Conservation (phyloP, 2,329 filamentous ascomycete genomes). For the Exutisphaerella laricina region DNA sequence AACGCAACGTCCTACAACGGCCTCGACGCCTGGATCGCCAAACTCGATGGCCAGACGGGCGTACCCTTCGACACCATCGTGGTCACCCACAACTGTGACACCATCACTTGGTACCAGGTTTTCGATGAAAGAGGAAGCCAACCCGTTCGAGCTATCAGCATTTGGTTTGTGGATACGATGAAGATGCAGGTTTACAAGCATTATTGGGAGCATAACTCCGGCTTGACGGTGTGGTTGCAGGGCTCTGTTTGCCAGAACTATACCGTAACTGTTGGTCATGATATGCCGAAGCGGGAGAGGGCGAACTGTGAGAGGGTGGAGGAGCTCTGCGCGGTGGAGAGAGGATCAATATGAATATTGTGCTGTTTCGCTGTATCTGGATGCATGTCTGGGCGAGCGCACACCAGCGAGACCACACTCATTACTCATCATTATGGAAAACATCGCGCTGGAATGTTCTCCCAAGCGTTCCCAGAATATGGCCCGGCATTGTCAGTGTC, state of each 20-base stretch:
- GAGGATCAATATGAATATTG: too few species aligned
- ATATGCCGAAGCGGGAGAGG: background rate
- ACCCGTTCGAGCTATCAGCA: conserved; percentile 7
- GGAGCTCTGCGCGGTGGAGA: too few species aligned
- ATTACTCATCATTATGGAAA: too few species aligned
- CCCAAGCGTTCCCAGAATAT: too few species aligned
- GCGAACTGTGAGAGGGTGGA: background rate
- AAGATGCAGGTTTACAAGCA: conserved; percentile 4
- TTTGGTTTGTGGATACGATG: conserved; percentile 4
- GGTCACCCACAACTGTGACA: conserved; percentile 4
- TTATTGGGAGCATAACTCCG: conserved; percentile 7
- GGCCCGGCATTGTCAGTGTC: too few species aligned
- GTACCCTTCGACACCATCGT: conserved; percentile 4
- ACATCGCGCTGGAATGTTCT: too few species aligned
- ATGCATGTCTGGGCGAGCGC: too few species aligned
- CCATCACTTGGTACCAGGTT: conserved; percentile 9
- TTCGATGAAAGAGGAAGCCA: conserved; percentile 3
- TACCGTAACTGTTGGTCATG: background rate
- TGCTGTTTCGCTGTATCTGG: too few species aligned
- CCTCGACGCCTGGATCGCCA: conserved; percentile 4
- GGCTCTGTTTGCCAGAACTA: background rate
- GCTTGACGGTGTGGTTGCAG: conserved; percentile 4
- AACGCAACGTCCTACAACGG: conserved; percentile 5
- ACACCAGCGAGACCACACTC: too few species aligned
- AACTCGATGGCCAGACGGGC: conserved; percentile 2